Conservation (phyloP, 768 basidiomycete genomes). For the Sporobolomyces roseus region DNA sequence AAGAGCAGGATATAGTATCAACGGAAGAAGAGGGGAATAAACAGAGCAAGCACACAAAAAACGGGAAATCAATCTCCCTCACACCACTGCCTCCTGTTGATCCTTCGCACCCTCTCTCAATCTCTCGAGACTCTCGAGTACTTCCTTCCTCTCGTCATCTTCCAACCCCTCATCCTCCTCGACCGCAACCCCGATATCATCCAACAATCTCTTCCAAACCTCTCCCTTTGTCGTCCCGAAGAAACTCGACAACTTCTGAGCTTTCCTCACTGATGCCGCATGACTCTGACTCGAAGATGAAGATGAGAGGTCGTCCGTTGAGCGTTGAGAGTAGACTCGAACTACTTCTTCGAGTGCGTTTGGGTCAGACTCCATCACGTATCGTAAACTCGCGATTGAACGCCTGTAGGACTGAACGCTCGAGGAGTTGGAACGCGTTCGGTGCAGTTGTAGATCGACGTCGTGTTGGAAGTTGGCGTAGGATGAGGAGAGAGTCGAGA, state of each 20-base stretch:
- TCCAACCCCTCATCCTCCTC: conserved; percentile 29
- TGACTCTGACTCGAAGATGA: background rate
- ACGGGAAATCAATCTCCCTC: background rate
- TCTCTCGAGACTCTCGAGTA: conserved; percentile 8
- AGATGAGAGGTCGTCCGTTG: background rate
- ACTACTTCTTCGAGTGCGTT: conserved; percentile 28
- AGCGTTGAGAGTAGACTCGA: conserved; percentile 5
- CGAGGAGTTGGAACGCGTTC: conserved; percentile 1
- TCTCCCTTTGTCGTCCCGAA: conserved; percentile 38
- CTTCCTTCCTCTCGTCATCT: conserved; percentile 32
- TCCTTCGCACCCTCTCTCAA: conserved; percentile 5
- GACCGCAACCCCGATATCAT: conserved; percentile 24
- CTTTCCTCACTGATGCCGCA: conserved; percentile 22
- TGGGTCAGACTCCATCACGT: conserved; percentile 32
- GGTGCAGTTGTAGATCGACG: background rate
- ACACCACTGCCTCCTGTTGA: background rate
- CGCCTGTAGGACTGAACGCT: conserved; percentile 21
- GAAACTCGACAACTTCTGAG: conserved; percentile 33
- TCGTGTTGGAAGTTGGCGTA: background rate
- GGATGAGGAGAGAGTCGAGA: background rate
- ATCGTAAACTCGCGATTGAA: conserved; percentile 24
- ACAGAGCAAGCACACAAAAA: too few species aligned
- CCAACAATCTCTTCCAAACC: conserved; percentile 34
- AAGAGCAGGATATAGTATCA: too few species aligned
- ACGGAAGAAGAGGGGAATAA: too few species aligned